Conservation (phyloP, 345 rosid genomes). For the Salix exigua region DNA sequence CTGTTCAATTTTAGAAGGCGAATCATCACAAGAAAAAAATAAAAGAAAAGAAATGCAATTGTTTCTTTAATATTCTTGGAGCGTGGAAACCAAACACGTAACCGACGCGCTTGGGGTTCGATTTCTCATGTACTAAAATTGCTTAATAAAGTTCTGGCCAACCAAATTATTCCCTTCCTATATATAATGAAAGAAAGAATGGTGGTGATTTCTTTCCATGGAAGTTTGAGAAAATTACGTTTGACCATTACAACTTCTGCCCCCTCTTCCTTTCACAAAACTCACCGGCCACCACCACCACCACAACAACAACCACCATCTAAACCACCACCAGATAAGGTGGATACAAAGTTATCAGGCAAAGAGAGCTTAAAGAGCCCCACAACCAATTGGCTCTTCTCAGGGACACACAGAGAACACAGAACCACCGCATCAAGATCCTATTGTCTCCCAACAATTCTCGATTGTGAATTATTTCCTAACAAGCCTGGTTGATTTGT, state of each 20-base stretch:
- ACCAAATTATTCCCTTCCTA: background rate
- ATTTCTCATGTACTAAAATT: background rate
- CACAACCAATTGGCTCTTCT: background rate
- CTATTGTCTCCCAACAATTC: conserved; percentile 24
- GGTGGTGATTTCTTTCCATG: background rate
- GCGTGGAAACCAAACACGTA: background rate
- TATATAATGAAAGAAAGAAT: conserved; percentile 9
- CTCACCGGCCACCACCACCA: background rate
- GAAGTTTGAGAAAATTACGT: conserved; percentile 4
- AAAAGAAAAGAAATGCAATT: background rate
- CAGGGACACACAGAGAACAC: background rate
- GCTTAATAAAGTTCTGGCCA: background rate
- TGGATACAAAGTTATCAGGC: background rate
- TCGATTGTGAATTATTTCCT: background rate
- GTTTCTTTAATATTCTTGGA: background rate
- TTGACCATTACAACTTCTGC: conserved; percentile 1
- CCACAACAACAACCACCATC: background rate
- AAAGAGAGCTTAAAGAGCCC: background rate
- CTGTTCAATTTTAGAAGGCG: too few relatives aligned
- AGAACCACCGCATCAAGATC: background rate
- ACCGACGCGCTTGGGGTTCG: background rate
- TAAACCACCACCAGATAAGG: background rate
- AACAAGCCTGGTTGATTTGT: background rate
- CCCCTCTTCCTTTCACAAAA: background rate
- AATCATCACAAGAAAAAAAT: background rate